Conservation (phyloP, 169 alveolate genomes). For the Plasmodium gonderi region DNA sequence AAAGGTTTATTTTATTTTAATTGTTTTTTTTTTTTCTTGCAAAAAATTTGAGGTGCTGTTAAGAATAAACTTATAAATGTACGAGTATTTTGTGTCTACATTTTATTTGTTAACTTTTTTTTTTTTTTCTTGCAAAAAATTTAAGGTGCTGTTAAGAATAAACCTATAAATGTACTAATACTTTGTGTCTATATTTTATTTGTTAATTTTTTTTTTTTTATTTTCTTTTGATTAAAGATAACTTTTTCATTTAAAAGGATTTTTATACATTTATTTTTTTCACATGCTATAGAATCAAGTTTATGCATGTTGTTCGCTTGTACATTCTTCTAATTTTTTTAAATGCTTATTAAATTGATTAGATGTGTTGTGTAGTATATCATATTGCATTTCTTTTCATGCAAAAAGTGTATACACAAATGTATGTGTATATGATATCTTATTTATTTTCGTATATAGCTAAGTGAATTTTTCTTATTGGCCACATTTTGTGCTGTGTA, state of each 20-base stretch:
- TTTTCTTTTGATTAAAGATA: neutral
- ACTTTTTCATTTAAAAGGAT: neutral
- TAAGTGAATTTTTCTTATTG: constrained; percentile 1
- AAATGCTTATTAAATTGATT: neutral
- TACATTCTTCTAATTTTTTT: neutral
- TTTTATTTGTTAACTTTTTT: neutral
- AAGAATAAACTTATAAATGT: neutral
- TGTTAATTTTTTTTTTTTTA: neutral
- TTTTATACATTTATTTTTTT: neutral
- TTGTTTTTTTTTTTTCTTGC: neutral
- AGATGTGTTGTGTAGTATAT: neutral
- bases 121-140: neutral
- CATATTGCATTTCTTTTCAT: neutral
- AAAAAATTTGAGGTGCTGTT: neutral
- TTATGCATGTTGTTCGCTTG: neutral
- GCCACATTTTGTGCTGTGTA: constrained; percentile 1
- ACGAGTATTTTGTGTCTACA: neutral
- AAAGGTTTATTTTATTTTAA: neutral
- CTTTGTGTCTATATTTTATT: neutral
- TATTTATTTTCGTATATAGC: neutral
- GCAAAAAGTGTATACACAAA: neutral
- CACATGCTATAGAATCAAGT: neutral
- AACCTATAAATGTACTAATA: neutral
- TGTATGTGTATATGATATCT: neutral
- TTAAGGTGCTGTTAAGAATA: neutral